These are phyloP conservation scores for Populus simonii DNA, from an alignment of 345 rosid species.

Conservation along the genomic window DNA sequence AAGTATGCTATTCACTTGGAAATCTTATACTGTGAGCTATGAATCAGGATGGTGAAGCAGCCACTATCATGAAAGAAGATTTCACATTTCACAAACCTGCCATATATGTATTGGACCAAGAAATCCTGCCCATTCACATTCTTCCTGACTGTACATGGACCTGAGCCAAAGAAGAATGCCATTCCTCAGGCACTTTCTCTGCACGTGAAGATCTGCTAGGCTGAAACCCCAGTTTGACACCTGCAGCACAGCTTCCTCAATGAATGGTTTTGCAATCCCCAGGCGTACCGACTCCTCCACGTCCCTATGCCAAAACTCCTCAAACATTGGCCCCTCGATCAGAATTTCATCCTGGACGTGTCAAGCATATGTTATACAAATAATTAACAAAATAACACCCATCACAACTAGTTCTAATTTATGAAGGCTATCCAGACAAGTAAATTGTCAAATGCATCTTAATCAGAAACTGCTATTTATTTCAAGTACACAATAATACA, in stretches of 20 bases:
- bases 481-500: too few relatives aligned
- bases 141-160: conserved; percentile 29
- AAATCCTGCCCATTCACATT: conserved; percentile 56
- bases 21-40: too few relatives aligned
- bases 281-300: conserved; percentile 69
- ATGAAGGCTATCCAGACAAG: too few relatives aligned
- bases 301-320: conserved; percentile 76
- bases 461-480: too few relatives aligned
- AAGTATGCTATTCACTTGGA: background rate
- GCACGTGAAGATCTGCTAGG: conserved; percentile 54
- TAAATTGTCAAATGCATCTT: too few relatives aligned
- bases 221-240: conserved; percentile 71
- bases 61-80: too few relatives aligned
- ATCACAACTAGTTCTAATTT: too few relatives aligned
- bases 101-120: conserved; percentile 72
- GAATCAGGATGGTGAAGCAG: too few relatives aligned
- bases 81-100: conserved; percentile 46
- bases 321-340: conserved; percentile 63
- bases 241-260: conserved; percentile 61
- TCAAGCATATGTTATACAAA: background rate
- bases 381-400: too few relatives aligned
- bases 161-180: conserved; percentile 43
- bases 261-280: conserved; percentile 56
- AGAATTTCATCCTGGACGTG: conserved; percentile 53
- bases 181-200: conserved; percentile 45